Conservation (phyloP, 2,329 filamentous ascomycete species). For the Calonectria naviculata region DNA sequence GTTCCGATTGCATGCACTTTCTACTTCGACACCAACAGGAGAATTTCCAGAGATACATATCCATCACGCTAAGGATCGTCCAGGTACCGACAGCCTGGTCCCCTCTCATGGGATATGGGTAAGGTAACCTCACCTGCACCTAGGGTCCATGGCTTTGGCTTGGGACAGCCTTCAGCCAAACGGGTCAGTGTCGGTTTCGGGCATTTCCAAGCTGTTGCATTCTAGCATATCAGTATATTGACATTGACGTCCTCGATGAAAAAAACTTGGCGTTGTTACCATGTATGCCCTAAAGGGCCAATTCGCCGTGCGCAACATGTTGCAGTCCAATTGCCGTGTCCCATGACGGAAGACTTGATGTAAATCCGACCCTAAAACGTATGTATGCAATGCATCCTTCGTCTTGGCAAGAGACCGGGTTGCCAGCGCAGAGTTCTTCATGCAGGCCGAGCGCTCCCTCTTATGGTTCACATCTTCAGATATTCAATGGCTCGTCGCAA, state of each 20-base stretch:
- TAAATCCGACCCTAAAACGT: neutral
- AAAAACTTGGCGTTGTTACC: neutral
- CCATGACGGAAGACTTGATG: neutral
- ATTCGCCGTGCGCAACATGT: neutral
- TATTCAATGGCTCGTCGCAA: neutral
- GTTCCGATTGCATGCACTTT: neutral
- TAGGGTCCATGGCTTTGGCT: slow-evolving; percentile 8
- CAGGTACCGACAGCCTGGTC: slow-evolving; percentile 16
- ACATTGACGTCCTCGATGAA: neutral
- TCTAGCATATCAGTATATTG: neutral
- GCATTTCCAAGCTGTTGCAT: neutral
- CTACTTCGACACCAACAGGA: slow-evolving; percentile 6
- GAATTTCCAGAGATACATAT: neutral
- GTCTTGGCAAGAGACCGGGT: neutral
- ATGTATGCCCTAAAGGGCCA: neutral
- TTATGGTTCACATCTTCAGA: neutral
- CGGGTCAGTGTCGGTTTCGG: neutral
- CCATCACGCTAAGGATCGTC: slow-evolving; percentile 3
- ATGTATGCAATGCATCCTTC: neutral
- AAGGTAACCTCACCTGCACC: slow-evolving; percentile 14
- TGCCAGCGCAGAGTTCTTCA: neutral
- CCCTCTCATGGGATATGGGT: slow-evolving; percentile 2
- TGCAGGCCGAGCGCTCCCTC: neutral
- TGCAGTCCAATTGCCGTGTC: neutral
- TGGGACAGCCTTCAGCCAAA: neutral